These are phyloP conservation scores for Ogataea haglerorum DNA, from an alignment of 805 yeast species.

Conservation along the genomic window DNA sequence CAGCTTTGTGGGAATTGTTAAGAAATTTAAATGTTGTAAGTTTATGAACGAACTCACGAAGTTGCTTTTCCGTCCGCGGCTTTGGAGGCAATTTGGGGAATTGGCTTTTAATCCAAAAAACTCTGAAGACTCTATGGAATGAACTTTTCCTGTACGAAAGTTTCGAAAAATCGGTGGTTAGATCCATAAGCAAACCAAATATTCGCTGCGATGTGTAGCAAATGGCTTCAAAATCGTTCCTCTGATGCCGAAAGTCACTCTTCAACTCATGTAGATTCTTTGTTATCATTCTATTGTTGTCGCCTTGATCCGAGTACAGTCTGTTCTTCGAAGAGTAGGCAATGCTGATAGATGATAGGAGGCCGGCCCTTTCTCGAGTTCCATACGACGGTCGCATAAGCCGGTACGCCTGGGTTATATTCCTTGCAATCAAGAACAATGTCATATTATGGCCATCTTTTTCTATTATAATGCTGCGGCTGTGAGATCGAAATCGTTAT, in stretches of 20 bases:
- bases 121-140: conserved; percentile 16
- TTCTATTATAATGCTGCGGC: no score
- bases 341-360: no score
- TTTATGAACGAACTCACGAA: conserved; percentile 11
- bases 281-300: no score
- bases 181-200: conserved; percentile 7
- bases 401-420: not conserved
- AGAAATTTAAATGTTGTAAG: conserved; percentile 18
- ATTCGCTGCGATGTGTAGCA: conserved; percentile 10
- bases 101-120: conserved; percentile 12
- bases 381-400: not conserved
- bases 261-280: no score
- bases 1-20: conserved; percentile 15
- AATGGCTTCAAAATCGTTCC: not conserved
- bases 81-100: conserved; percentile 9
- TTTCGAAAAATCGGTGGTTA: conserved; percentile 11
- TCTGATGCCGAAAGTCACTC: no score
- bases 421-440: not conserved
- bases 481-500: no score
- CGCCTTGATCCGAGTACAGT: no score
- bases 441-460: not conserved
- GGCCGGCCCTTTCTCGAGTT: no score
- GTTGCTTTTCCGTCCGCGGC: conserved; percentile 5
- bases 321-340: no score
- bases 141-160: conserved; percentile 7